Percentiles rank a stretch among this genome's conserved stretches.
phyloP scores from a whole-genome alignment of 2,329 filamentous ascomycete genomes.

The Purpureocillium takamizusanense region DNA sequence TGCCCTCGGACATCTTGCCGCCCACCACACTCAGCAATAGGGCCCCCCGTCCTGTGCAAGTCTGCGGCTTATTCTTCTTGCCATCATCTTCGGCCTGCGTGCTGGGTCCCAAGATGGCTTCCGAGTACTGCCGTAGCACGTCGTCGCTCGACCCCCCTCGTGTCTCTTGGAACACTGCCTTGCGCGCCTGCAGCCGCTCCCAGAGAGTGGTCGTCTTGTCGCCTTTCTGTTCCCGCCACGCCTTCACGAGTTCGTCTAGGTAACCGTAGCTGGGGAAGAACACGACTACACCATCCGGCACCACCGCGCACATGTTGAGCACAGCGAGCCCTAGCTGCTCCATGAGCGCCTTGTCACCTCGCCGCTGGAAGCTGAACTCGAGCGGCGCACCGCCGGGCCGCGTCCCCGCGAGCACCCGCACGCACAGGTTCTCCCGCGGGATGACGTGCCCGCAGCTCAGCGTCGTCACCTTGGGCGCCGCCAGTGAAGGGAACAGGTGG shows the following conservation, averaged over 20 bases:
- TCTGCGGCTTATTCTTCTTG: constrained; percentile 1
- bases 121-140: constrained; percentile 63
- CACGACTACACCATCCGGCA: constrained; percentile 83
- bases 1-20: constrained; percentile 92
- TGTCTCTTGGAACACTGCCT: constrained; percentile 52
- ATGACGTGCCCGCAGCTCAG: constrained; percentile 95
- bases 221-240: constrained; percentile 43
- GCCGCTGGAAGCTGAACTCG: constrained; percentile 80
- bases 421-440: constrained; percentile 69
- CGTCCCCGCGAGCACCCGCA: constrained; percentile 54
- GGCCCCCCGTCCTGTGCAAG: constrained; percentile 48
- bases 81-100: constrained; percentile 1
- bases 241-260: constrained; percentile 60
- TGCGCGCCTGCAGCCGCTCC: constrained; percentile 48
- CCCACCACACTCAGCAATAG: constrained; percentile 85
- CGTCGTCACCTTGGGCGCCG: constrained; percentile 56
- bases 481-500: constrained; percentile 74
- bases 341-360: constrained; percentile 61
- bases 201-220: constrained; percentile 36
- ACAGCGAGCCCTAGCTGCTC: constrained; percentile 66
- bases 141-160: constrained; percentile 54
- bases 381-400: constrained; percentile 43
- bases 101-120: constrained; percentile 50
- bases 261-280: constrained; percentile 97
- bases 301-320: constrained; percentile 58